A percentile compares a stretch with the other conserved stretches of the same genome.
Conservation (phyloP, 106 monocot genomes). For the Acanthochlamys bracteata region DNA sequence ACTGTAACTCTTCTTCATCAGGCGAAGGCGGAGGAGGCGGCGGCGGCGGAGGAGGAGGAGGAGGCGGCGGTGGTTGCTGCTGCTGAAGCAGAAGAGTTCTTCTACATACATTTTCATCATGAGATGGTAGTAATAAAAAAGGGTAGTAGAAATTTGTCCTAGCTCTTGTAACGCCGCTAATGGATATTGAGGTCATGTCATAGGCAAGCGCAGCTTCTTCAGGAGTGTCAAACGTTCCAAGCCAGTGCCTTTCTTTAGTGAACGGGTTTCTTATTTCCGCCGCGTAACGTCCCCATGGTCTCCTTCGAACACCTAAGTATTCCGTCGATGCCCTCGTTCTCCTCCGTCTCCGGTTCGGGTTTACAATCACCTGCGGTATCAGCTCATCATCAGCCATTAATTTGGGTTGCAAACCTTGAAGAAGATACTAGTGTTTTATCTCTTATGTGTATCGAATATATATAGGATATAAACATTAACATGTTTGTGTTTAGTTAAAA, state of each 20-base stretch:
- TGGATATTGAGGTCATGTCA: conserved; percentile 40
- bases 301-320: conserved; percentile 42
- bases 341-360: conserved; percentile 18
- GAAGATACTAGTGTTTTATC: too few species aligned
- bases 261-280: conserved; percentile 61
- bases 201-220: conserved; percentile 59
- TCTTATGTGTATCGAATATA: too few species aligned
- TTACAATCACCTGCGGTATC: conserved; percentile 9
- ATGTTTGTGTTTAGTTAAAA: too few species aligned
- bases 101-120: too few species aligned
- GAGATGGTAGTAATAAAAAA: too few species aligned
- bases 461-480: too few species aligned
- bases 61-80: conserved; percentile 4
- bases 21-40: conserved; percentile 6
- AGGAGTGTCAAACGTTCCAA: conserved; percentile 52
- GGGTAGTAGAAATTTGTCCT: conserved; percentile 54
- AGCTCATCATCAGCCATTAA: conserved; percentile 12
- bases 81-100: too few species aligned
- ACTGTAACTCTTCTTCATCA: conserved; percentile 6
- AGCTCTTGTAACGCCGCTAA: conserved; percentile 28
- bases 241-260: conserved; percentile 59
- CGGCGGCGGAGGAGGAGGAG: conserved; percentile 11
- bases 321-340: conserved; percentile 33
- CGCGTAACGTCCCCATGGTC: conserved; percentile 58
- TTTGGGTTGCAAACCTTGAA: too few species aligned